Conservation (phyloP, 768 basidiomycete genomes). For the Lentinula detonsa region DNA sequence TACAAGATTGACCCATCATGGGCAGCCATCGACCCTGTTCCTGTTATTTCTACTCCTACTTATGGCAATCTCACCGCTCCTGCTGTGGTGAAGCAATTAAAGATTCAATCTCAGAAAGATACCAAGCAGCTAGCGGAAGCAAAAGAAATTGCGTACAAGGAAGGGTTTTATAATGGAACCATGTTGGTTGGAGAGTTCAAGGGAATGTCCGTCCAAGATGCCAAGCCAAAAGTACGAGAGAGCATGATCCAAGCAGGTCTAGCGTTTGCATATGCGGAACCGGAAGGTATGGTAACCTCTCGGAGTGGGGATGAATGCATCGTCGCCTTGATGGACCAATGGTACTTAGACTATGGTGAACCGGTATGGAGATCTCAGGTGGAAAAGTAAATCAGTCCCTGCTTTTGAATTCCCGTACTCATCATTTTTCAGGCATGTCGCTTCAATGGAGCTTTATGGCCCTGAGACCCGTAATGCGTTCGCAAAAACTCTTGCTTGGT, state of each 20-base stretch:
- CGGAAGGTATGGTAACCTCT: conserved; percentile 85
- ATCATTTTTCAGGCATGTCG: conserved; percentile 51
- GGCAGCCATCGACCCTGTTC: conserved; percentile 79
- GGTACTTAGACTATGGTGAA: conserved; percentile 98
- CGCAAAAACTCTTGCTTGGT: conserved; percentile 87
- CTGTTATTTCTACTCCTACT: conserved; percentile 84
- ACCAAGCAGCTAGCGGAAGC: conserved; percentile 90
- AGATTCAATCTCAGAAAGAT: conserved; percentile 95
- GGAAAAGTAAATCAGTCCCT: conserved; percentile 54
- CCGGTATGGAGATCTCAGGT: conserved; percentile 79
- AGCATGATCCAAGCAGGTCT: conserved; percentile 71
- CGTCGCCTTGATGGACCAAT: conserved; percentile 97
- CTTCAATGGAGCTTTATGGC: conserved; percentile 85
- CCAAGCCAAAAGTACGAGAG: conserved; percentile 84
- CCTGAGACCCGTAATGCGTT: conserved; percentile 91
- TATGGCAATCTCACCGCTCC: conserved; percentile 91
- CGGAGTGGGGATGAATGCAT: conserved; percentile 96
- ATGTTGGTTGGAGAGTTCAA: conserved; percentile 92
- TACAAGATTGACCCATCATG: conserved; percentile 92
- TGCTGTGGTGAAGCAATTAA: conserved; percentile 77
- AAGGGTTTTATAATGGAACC: conserved; percentile 92
- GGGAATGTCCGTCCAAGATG: conserved; percentile 83
- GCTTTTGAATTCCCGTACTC: not conserved
- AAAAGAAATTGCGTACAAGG: conserved; percentile 97
- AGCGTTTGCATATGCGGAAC: conserved; percentile 92